Evolutionary conservation across 2,329 filamentous ascomycete species (phyloP).

Genomic region (Fusarium nygamai): DNA sequence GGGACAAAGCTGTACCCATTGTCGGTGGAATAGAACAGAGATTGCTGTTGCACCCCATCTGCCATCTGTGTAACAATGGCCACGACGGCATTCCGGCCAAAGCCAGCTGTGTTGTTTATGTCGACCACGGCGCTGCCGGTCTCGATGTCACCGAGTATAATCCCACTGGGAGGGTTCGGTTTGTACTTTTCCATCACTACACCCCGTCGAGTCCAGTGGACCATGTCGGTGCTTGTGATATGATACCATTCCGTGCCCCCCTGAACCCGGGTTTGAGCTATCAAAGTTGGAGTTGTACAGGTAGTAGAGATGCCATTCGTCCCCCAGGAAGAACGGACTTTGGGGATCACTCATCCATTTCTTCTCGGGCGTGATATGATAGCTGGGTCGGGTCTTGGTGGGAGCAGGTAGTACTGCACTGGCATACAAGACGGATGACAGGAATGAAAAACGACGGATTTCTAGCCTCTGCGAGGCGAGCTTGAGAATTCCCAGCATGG

Average conservation of each 20-base stretch:
- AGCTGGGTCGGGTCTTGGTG: not conserved
- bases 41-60: not conserved
- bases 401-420: not conserved
- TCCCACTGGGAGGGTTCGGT: not conserved
- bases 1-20: not conserved
- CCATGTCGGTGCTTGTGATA: not conserved
- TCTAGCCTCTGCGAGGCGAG: not conserved
- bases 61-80: not conserved
- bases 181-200: not conserved
- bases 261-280: not conserved
- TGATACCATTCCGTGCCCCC: not conserved
- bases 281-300: not conserved
- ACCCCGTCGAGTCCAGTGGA: not conserved
- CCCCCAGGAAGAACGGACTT: not conserved
- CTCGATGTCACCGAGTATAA: not conserved
- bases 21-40: not conserved
- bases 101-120: not conserved
- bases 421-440: not conserved
- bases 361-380: not conserved
- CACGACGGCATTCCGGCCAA: not conserved
- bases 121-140: not conserved
- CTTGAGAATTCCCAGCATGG: not conserved
- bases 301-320: not conserved
- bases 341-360: constrained; percentile 4
- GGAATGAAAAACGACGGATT: not conserved